Conservation (phyloP, 805 yeast genomes). For the Starmerella vaccinii region DNA sequence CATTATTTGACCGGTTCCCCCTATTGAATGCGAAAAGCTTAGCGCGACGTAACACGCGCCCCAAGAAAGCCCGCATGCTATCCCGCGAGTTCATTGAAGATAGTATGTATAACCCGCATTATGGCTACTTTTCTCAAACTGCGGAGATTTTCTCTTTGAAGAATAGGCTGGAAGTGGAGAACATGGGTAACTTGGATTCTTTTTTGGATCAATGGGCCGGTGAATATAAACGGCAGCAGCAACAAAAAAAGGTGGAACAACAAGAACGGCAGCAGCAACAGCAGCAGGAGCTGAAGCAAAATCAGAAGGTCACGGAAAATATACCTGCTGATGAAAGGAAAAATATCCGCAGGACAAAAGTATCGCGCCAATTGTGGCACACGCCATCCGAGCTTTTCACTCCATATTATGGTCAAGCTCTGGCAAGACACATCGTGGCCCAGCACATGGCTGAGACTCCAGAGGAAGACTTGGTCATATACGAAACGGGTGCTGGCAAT, state of each 20-base stretch:
- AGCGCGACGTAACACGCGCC: conserved; percentile 38
- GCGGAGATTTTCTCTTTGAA: conserved; percentile 67
- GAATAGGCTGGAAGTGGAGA: conserved; percentile 43
- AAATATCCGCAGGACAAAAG: conserved; percentile 9
- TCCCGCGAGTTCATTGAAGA: conserved; percentile 75
- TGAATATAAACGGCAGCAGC: conserved; percentile 36
- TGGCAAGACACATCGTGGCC: conserved; percentile 61
- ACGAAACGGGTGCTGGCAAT: conserved; percentile 86
- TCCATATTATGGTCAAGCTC: conserved; percentile 75
- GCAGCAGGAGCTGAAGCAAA: background rate
- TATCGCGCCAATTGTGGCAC: conserved; percentile 60
- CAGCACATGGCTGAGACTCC: conserved; percentile 52
- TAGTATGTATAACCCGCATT: conserved; percentile 66
- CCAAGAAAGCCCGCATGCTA: conserved; percentile 58
- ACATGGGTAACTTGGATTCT: conserved; percentile 53
- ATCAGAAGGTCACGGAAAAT: background rate
- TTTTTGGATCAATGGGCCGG: conserved; percentile 59
- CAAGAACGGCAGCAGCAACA: background rate
- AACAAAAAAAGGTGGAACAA: background rate
- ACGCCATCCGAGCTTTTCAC: conserved; percentile 78
- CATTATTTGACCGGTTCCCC: conserved; percentile 38
- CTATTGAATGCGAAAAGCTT: conserved; percentile 34
- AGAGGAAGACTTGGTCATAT: conserved; percentile 60
- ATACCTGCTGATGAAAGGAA: conserved; percentile 9
- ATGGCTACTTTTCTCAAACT: conserved; percentile 72